Evolutionary conservation across 768 basidiomycete genomes (phyloP).

Genomic region (Termitomyces sp.): DNA sequence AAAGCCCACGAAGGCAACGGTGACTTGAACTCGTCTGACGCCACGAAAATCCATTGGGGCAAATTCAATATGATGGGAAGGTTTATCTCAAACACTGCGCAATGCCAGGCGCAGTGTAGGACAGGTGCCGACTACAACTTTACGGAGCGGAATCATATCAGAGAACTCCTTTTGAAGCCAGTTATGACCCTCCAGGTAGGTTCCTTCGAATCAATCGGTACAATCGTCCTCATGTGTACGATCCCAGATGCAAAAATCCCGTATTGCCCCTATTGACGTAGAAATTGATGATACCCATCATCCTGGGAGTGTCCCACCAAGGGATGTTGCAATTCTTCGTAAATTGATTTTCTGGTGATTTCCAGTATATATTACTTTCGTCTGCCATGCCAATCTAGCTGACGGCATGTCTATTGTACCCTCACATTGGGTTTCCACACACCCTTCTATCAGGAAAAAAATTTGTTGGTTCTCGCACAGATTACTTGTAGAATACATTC

Average conservation of each 20-base stretch:
- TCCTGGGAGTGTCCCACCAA: slow-evolving; percentile 19
- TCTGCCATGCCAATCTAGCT: neutral
- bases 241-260: slow-evolving; percentile 57
- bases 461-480: neutral
- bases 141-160: slow-evolving; percentile 46
- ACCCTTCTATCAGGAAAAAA: neutral
- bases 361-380: neutral
- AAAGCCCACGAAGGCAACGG: slow-evolving; percentile 81
- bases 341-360: slow-evolving; percentile 42
- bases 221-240: slow-evolving; percentile 1
- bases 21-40: slow-evolving; percentile 61
- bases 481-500: neutral
- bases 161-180: slow-evolving; percentile 47
- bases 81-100: slow-evolving; percentile 70
- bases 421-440: neutral
- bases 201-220: neutral
- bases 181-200: slow-evolving; percentile 71
- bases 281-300: slow-evolving; percentile 36
- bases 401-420: neutral
- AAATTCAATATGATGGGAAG: slow-evolving; percentile 92
- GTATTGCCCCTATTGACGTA: slow-evolving; percentile 48
- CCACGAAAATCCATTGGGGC: slow-evolving; percentile 84
- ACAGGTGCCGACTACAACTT: slow-evolving; percentile 56
- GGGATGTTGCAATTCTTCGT: slow-evolving; percentile 42
- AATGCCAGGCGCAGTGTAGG: slow-evolving; percentile 74